Evolutionary conservation across 148 eudicot genomes (phyloP).

Genomic region (Rhododendron griersonianum): DNA sequence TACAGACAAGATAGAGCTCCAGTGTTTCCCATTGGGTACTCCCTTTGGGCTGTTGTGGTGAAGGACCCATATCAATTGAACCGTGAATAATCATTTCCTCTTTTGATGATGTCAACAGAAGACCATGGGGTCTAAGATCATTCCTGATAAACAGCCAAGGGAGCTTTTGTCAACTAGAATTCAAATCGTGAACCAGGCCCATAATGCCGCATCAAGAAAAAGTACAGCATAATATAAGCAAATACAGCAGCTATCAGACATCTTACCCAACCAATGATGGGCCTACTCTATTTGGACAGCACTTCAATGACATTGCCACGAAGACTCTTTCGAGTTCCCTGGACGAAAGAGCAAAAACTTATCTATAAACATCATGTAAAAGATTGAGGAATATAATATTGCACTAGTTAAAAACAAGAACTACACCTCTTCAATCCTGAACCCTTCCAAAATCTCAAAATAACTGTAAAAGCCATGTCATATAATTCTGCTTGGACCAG

Average conservation of each 20-base stretch:
- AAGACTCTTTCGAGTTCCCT: constrained; percentile 91
- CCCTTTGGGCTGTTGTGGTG: constrained; percentile 41
- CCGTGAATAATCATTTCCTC: constrained; percentile 51
- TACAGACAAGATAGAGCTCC: constrained; percentile 80
- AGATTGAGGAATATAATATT: neutral
- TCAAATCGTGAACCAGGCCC: neutral
- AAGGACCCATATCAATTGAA: constrained; percentile 40
- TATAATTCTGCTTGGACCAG: constrained; percentile 70
- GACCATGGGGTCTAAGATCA: constrained; percentile 43
- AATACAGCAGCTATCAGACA: constrained; percentile 10
- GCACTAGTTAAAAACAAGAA: constrained; percentile 1
- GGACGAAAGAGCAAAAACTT: neutral
- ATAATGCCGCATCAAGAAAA: neutral
- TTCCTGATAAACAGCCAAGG: constrained; percentile 26
- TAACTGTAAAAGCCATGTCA: constrained; percentile 86
- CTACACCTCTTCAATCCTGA: constrained; percentile 73
- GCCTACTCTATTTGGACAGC: constrained; percentile 59
- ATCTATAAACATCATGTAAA: neutral
- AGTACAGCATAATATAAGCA: neutral
- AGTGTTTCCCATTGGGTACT: constrained; percentile 80
- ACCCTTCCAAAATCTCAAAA: constrained; percentile 82
- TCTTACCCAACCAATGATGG: constrained; percentile 49
- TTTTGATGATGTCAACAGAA: constrained; percentile 58
- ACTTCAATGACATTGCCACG: constrained; percentile 65
- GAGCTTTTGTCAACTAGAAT: constrained; percentile 5